Evolutionary conservation across 2,329 filamentous ascomycete species (phyloP).

Genomic region (Colletotrichum sp.): DNA sequence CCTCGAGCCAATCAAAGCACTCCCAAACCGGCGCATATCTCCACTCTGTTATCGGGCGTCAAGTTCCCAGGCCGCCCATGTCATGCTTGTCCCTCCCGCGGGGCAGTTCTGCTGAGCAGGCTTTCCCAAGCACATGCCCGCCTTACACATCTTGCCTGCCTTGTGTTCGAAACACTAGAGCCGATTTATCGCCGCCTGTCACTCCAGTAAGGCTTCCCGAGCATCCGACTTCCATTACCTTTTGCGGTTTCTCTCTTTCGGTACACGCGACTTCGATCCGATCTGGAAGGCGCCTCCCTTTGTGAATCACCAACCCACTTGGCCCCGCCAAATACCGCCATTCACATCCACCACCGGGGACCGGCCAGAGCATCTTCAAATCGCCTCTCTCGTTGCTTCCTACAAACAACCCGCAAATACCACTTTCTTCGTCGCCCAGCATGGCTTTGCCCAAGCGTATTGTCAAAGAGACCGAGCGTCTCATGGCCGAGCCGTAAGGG

Average conservation of each 20-base stretch:
- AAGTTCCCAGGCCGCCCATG: slow-evolving; percentile 1
- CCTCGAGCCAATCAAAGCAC: not conserved
- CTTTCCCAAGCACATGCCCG: slow-evolving; percentile 17
- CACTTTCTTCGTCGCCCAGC: not conserved
- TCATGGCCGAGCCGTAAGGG: slow-evolving; percentile 92
- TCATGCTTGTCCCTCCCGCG: slow-evolving; percentile 13
- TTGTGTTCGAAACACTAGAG: slow-evolving; percentile 15
- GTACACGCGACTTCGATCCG: not conserved
- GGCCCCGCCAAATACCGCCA: slow-evolving; percentile 10
- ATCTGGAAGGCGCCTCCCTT: not conserved
- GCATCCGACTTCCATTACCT: slow-evolving; percentile 1
- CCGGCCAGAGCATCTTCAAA: not conserved
- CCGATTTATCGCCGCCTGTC: not conserved
- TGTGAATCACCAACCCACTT: slow-evolving; percentile 4
- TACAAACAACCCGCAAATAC: not conserved
- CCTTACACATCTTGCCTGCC: not conserved
- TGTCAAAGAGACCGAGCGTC: slow-evolving; percentile 96
- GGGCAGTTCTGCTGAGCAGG: slow-evolving; percentile 9
- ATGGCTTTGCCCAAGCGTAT: slow-evolving; percentile 94
- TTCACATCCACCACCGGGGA: not conserved
- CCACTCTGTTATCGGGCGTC: slow-evolving; percentile 9
- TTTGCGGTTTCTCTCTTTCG: not conserved
- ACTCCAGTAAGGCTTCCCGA: not conserved
- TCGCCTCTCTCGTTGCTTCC: not conserved
- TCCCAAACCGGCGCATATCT: not conserved